Base-by-base conservation (phyloP, 345 rosid species). In the Salix arbutifolia region DNA sequence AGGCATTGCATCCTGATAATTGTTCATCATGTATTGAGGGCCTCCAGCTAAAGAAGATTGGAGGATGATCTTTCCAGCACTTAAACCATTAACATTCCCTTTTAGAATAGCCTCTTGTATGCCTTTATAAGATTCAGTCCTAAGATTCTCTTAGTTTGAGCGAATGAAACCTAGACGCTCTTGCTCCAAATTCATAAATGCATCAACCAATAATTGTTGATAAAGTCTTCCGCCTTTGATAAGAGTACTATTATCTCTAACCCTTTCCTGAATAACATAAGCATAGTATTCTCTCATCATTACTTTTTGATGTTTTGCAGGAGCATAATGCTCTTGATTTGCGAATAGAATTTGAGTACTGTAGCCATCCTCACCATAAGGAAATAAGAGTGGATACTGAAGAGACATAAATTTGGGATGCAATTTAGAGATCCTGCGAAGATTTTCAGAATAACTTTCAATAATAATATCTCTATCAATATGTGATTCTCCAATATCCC, bases 211-310 rank as follows among this genome's bases (percentile, higher is more conserved):
- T 40, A 68, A 68, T 21, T 68, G 17, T 12, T 40, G 48, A 18
- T 9, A 68, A 3, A 68, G 2, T 8, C 14, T 5, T 3, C 19
- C 71, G 1, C 50, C 52, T 19, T 37, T 21, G 1, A 1, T 3
- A 7, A 68, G 28, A 3, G 16, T 40, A 2, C 6, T 4, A 2
- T 0, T 2, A 0, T 71, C 8, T 1, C 3, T 1, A 0, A 2
- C 1, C 6, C 44, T 26, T 14, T 65, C 68, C 0, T 65, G 19
- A 28, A 65, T 28, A 1, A 9, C 2, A 16, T 25, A 65, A 11
- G 35, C 68, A 65, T 25, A 65, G 3, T 25, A 65, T 0, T 17
- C 68, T 14, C 38, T 30, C 68, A 65, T 65, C 0, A 38, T 0
- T 11, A 26, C 30, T 4, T 6, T 28, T 11, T 4, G 13, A 0